These are phyloP conservation scores for Fusarium algeriense DNA, from an alignment of 2,329 filamentous ascomycete species.

Conservation along the genomic window DNA sequence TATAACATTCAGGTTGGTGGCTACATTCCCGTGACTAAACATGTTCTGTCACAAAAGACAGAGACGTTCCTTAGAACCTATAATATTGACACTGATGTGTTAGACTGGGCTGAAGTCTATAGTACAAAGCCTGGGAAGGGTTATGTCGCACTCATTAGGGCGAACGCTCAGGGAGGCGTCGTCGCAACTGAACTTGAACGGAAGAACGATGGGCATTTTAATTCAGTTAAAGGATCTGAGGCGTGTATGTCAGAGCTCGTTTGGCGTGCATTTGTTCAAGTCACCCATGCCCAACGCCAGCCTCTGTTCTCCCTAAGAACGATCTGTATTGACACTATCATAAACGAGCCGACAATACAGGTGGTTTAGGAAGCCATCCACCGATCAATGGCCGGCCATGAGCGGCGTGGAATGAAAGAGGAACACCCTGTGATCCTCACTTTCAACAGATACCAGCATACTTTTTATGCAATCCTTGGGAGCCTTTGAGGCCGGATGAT, in stretches of 20 bases:
- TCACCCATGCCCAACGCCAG: neutral
- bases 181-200: too few relatives aligned
- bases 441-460: neutral
- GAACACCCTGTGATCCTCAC: neutral
- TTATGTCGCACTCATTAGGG: neutral
- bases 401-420: neutral
- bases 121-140: neutral
- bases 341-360: neutral
- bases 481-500: too few relatives aligned
- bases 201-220: too few relatives aligned
- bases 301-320: fast-evolving
- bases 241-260: neutral
- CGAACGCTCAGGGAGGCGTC: too few relatives aligned
- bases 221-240: too few relatives aligned
- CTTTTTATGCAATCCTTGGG: too few relatives aligned
- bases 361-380: neutral
- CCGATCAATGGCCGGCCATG: neutral
- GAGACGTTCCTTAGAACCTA: neutral
- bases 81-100: neutral
- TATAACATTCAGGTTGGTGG: too few relatives aligned
- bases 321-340: neutral
- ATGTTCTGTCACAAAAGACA: neutral
- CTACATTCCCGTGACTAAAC: too few relatives aligned
- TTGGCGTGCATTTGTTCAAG: neutral
- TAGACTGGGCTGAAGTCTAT: neutral